A percentile compares a stretch with the other conserved stretches of the same genome.
These are phyloP conservation scores for Gleditsia sinensis DNA, from an alignment of 306 rosid species.

Conservation along the genomic window DNA sequence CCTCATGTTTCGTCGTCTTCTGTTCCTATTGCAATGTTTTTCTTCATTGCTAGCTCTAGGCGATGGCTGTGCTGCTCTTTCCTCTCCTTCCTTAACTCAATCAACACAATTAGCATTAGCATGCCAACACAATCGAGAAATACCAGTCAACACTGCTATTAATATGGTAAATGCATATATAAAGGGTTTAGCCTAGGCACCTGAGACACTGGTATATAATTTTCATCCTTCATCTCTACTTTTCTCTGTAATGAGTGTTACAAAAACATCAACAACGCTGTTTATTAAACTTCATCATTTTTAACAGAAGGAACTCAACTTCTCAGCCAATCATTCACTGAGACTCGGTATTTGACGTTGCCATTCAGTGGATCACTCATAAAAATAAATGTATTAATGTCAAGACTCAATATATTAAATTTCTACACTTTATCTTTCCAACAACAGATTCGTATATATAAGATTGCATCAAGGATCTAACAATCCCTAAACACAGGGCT, in stretches of 20 bases:
- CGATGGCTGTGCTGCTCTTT: slow-evolving; percentile 18
- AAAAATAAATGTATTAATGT: not conserved
- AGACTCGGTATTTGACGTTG: not conserved
- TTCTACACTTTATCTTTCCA: not conserved
- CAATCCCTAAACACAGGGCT: not conserved
- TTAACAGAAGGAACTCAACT: too few relatives aligned
- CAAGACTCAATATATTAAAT: not conserved
- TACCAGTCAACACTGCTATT: not conserved
- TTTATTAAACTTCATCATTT: not conserved
- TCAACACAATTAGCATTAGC: slow-evolving; percentile 12
- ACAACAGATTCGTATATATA: not conserved
- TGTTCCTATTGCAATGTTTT: slow-evolving; percentile 31
- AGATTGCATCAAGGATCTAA: not conserved
- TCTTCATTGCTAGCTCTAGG: slow-evolving; percentile 24
- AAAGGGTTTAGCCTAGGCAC: slow-evolving; percentile 28
- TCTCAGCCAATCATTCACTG: too few relatives aligned
- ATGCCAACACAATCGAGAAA: slow-evolving; percentile 1
- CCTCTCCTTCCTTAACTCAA: slow-evolving; percentile 46
- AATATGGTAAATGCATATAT: not conserved
- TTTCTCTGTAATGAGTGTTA: slow-evolving; percentile 42
- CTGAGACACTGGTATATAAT: slow-evolving; percentile 40
- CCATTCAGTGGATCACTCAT: not conserved
- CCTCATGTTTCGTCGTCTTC: slow-evolving; percentile 43
- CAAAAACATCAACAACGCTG: not conserved
- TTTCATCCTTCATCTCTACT: slow-evolving; percentile 33